These are phyloP conservation scores for Eutrema yunnanense DNA, from an alignment of 345 rosid species.

Conservation along the genomic window DNA sequence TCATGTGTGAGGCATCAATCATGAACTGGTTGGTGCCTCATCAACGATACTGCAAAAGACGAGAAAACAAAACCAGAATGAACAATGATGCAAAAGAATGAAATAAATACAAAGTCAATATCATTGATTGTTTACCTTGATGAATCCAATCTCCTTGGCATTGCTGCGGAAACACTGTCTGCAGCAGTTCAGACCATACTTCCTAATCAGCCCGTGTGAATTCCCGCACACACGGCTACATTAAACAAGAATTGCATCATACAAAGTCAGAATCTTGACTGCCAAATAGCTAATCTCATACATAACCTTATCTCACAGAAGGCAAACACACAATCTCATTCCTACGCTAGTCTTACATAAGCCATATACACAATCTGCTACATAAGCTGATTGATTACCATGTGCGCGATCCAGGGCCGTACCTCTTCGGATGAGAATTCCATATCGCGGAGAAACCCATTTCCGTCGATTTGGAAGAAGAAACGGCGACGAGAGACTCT, in stretches of 20 bases:
- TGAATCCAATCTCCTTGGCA: background rate
- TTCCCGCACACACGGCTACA: background rate
- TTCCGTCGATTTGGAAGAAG: too few relatives aligned
- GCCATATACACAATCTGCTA: too few relatives aligned
- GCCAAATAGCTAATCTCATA: too few relatives aligned
- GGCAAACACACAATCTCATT: too few relatives aligned
- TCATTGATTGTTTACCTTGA: background rate
- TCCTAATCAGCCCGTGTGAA: background rate
- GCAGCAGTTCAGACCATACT: background rate
- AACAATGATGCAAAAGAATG: background rate
- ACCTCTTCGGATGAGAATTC: too few relatives aligned
- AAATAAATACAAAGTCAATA: too few relatives aligned
- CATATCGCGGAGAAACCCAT: too few relatives aligned
- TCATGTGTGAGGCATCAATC: background rate
- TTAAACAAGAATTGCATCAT: background rate
- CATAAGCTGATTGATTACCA: too few relatives aligned
- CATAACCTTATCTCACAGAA: too few relatives aligned
- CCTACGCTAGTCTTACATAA: too few relatives aligned
- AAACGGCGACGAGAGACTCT: too few relatives aligned
- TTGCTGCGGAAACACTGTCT: background rate
- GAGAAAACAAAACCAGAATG: background rate
- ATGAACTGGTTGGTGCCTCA: background rate
- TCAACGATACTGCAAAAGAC: background rate
- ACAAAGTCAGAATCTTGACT: background rate
- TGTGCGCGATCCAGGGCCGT: too few relatives aligned